Evolutionary conservation across 2,329 filamentous ascomycete species (phyloP).

Genomic region (Escovopsis sp.): DNA sequence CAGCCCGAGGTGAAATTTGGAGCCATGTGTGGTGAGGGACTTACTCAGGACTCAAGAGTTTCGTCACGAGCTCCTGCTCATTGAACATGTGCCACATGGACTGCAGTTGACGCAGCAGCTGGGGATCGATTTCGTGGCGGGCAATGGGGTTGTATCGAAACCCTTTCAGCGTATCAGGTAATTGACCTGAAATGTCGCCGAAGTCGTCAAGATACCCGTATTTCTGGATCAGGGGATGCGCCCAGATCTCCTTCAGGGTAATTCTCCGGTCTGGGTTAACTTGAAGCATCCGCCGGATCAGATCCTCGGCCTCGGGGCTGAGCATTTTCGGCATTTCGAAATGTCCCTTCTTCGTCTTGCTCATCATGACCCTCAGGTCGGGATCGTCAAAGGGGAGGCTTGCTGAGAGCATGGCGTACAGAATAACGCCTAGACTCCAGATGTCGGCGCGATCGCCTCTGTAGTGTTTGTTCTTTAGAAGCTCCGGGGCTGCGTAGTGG

Average conservation of each 20-base stretch:
- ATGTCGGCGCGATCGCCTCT: slow-evolving; percentile 78
- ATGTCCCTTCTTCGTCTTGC: slow-evolving; percentile 40
- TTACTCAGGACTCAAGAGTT: slow-evolving; percentile 50
- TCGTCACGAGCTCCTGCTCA: slow-evolving; percentile 54
- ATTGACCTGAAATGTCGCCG: slow-evolving; percentile 37
- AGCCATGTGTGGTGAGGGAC: no score
- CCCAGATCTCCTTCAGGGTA: slow-evolving; percentile 66
- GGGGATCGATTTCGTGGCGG: slow-evolving; percentile 57
- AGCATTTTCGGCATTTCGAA: slow-evolving; percentile 49
- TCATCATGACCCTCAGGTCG: slow-evolving; percentile 46
- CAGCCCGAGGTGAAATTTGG: no score
- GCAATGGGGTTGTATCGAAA: slow-evolving; percentile 42
- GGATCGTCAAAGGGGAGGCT: slow-evolving; percentile 67
- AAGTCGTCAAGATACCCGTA: slow-evolving; percentile 63
- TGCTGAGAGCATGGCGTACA: slow-evolving; percentile 77
- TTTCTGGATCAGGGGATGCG: slow-evolving; percentile 71
- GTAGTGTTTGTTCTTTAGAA: slow-evolving; percentile 64
- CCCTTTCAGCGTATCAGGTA: slow-evolving; percentile 43
- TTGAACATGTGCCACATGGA: slow-evolving; percentile 82
- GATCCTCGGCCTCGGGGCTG: slow-evolving; percentile 53
- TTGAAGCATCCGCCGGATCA: slow-evolving; percentile 67
- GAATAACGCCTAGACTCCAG: slow-evolving; percentile 84
- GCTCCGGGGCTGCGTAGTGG: slow-evolving; percentile 89
- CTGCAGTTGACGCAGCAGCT: slow-evolving; percentile 71
- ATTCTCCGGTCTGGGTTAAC: slow-evolving; percentile 68